These are phyloP conservation scores for Gossypium arboreum DNA, from an alignment of 345 rosid species.

Conservation along the genomic window DNA sequence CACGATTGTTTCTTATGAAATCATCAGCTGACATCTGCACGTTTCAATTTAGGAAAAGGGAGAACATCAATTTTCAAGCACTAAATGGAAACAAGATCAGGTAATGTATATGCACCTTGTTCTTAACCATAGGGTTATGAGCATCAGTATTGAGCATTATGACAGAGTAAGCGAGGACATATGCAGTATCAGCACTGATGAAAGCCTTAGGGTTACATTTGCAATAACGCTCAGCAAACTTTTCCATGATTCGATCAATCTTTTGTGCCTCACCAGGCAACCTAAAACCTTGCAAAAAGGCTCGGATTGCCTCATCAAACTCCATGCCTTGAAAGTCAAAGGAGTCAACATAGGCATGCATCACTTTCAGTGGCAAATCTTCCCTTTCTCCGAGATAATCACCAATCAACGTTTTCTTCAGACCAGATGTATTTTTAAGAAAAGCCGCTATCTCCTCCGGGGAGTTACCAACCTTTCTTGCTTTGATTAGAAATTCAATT, in stretches of 20 bases:
- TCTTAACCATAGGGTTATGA: conserved; percentile 95
- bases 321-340: conserved; percentile 85
- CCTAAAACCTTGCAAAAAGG: conserved; percentile 84
- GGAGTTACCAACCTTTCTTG: conserved; percentile 87
- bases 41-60: conserved; percentile 17
- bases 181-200: conserved; percentile 97
- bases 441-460: conserved; percentile 95
- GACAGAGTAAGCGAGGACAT: conserved; percentile 97
- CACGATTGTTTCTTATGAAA: conserved; percentile 92
- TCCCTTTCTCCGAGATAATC: conserved; percentile 99
- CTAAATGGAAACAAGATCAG: conserved; percentile 24
- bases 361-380: conserved; percentile 85
- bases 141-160: conserved; percentile 98
- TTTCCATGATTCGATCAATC: conserved; percentile 98
- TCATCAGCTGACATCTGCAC: conserved; percentile 97
- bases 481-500: conserved; percentile 89
- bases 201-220: conserved; percentile 94
- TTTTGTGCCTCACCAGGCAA: conserved; percentile 99
- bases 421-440: conserved; percentile 80
- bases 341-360: conserved; percentile 97
- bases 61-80: conserved; percentile 24
- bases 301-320: conserved; percentile 95
- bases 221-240: conserved; percentile 94
- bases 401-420: conserved; percentile 91
- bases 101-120: conserved; percentile 57